These are phyloP conservation scores for Eutrema heterophyllum DNA, from an alignment of 345 rosid genomes.

Conservation along the genomic window DNA sequence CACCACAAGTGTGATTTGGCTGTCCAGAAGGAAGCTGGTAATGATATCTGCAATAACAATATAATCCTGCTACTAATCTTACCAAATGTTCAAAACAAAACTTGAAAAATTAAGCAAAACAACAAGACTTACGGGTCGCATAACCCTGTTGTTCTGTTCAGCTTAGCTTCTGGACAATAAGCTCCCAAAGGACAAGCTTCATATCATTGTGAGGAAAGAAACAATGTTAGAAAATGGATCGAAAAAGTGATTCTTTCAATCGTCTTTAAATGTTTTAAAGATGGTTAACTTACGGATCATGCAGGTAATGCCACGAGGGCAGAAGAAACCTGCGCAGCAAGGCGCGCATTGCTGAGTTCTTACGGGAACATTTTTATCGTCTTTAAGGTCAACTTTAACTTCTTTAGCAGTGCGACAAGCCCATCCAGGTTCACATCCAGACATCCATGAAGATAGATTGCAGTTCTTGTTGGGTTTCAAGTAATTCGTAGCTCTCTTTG, in stretches of 20 bases:
- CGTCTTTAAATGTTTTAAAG: no score
- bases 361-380: slow-evolving; percentile 51
- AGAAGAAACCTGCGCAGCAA: slow-evolving; percentile 96
- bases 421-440: slow-evolving; percentile 99
- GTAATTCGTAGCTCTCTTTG: slow-evolving; percentile 44
- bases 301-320: slow-evolving; percentile 95
- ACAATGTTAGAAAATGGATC: neutral
- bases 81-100: slow-evolving; percentile 26
- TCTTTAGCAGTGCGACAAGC: slow-evolving; percentile 55
- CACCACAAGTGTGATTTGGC: slow-evolving; percentile 82
- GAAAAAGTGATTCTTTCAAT: neutral
- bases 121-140: slow-evolving; percentile 89
- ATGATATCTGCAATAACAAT: slow-evolving; percentile 59
- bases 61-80: slow-evolving; percentile 44
- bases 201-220: neutral
- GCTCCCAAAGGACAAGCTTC: slow-evolving; percentile 98
- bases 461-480: slow-evolving; percentile 86
- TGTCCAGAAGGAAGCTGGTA: slow-evolving; percentile 82
- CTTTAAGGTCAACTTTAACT: slow-evolving; percentile 45
- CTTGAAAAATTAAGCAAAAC: neutral
- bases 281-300: slow-evolving; percentile 71
- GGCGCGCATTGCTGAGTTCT: slow-evolving; percentile 49
- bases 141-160: slow-evolving; percentile 67
- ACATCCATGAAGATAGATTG: slow-evolving; percentile 76
- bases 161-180: slow-evolving; percentile 70